Evolutionary conservation across 2,329 filamentous ascomycete genomes (phyloP).

Genomic region (Penicillium sp.): DNA sequence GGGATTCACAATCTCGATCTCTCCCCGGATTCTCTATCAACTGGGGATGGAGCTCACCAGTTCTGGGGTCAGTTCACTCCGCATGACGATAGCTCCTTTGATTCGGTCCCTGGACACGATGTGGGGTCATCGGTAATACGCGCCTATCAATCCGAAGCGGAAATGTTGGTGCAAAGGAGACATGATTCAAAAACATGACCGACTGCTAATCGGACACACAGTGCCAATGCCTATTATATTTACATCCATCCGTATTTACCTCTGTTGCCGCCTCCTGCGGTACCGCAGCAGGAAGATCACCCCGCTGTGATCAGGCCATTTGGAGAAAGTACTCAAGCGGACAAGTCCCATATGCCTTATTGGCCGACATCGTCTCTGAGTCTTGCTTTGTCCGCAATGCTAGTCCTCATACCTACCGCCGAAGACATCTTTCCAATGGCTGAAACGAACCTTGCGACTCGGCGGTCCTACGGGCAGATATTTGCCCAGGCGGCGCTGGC

Average conservation of each 20-base stretch:
- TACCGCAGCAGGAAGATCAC: conserved; percentile 12
- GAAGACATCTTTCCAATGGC: conserved; percentile 7
- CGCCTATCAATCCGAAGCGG: conserved; percentile 20
- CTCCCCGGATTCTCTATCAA: conserved; percentile 13
- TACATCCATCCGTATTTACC: conserved; percentile 28
- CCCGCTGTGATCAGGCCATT: background rate
- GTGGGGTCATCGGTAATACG: conserved; percentile 9
- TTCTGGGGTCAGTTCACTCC: conserved; percentile 15
- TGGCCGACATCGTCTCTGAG: conserved; percentile 21
- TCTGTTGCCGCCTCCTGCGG: conserved; percentile 16
- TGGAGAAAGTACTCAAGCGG: conserved; percentile 1
- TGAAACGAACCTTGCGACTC: conserved; percentile 6
- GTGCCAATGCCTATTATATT: conserved; percentile 27
- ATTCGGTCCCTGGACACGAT: background rate
- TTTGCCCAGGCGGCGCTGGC: conserved; percentile 23
- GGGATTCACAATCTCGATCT: conserved; percentile 19
- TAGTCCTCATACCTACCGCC: conserved; percentile 21
- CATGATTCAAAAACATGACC: background rate
- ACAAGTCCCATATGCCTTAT: conserved; percentile 14
- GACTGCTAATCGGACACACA: conserved; percentile 3
- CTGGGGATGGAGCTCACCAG: conserved; percentile 7
- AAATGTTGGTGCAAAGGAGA: conserved; percentile 16
- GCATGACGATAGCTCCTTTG: conserved; percentile 7
- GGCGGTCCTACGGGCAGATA: conserved; percentile 22
- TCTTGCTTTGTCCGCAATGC: conserved; percentile 22